Evolutionary conservation across 257 asterid genomes (phyloP), one percentile per base, ranked within the genome.

Genomic region (Craterostigma plantagineum): DNA sequence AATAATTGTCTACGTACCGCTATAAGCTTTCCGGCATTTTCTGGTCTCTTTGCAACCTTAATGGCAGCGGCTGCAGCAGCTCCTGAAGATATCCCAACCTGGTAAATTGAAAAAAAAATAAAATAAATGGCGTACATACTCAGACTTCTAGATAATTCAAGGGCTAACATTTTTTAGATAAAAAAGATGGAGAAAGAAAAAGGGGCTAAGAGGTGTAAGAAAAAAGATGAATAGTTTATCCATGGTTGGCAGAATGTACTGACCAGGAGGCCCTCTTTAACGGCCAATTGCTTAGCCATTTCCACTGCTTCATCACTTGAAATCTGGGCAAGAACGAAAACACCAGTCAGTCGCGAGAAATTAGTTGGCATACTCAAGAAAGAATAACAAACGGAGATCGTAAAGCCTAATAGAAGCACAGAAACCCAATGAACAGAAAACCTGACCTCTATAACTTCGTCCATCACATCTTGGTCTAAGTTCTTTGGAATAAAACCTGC

Each of bases 401-500:
- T 3, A 36, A 36, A 36, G 11, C 11, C 14, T 10, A 36, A 2
- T 36, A 10, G 58, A 37, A 38, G 8, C 18, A 14, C 8, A 56
- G 52, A 48, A 60, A 41, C 34, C 14, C 36, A 44, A 51, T 35
- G 36, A 42, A 48, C 18, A n/a, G 42, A 61, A 48, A 44, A n/a
- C 16, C 44, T 48, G 18, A 80, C 99, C 91, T 70, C 92, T 58
- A 90, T 77, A 45, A 90, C 96, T 80, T 90, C 99, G 66, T 83
- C 99, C 76, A 90, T 69, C 57, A 83, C 65, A 49, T 66, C 80
- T 71, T 64, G 92, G 63, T 90, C 96, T 60, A 90, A 67, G 59
- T 83, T 90, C 67, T 78, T 69, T 52, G 95, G 99, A 40, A 83
- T 69, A 73, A 83, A 90, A 83, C 99, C 99, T 77, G 99, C 96